phyloP scores from a whole-genome alignment of 106 monocot genomes.

The Hemerocallis citrina region DNA sequence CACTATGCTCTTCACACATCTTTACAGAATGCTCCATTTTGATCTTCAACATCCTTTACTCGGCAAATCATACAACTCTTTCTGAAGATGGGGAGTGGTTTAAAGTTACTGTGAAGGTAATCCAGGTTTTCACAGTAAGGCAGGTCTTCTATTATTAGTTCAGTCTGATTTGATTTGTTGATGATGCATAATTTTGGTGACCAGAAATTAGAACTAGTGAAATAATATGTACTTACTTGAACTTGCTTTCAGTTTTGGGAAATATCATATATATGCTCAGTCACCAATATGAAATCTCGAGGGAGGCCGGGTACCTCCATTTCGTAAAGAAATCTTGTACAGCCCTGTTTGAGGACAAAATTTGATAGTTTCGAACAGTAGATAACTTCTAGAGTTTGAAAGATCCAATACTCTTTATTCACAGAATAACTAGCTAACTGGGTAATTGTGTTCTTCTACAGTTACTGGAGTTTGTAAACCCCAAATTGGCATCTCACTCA shows the following conservation, averaged over 20 bases:
- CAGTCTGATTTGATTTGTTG: background rate
- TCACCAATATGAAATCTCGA: background rate
- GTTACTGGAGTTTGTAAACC: slow-evolving; percentile 43
- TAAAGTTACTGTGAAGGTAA: slow-evolving; percentile 63
- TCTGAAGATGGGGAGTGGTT: slow-evolving; percentile 46
- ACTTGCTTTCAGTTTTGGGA: background rate
- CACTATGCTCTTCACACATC: slow-evolving; percentile 14
- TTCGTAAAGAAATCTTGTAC: background rate
- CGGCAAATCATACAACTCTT: slow-evolving; percentile 21
- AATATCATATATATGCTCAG: background rate
- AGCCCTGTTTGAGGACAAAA: background rate
- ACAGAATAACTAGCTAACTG: slow-evolving; percentile 3
- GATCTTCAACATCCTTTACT: slow-evolving; percentile 59
- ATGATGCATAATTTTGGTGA: background rate
- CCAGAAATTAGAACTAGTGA: background rate
- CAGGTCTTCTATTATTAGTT: background rate
- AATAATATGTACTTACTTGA: background rate
- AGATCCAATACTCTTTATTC: background rate
- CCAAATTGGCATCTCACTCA: slow-evolving; percentile 23
- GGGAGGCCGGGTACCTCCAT: background rate
- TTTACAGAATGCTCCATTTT: slow-evolving; percentile 27
- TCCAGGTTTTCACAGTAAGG: no score
- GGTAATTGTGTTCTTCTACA: slow-evolving; percentile 28
- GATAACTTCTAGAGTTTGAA: background rate
- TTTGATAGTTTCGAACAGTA: background rate